Conservation (phyloP, 1,284 basidiomycete genomes). For the Cutaneotrichosporon daszewskae region DNA sequence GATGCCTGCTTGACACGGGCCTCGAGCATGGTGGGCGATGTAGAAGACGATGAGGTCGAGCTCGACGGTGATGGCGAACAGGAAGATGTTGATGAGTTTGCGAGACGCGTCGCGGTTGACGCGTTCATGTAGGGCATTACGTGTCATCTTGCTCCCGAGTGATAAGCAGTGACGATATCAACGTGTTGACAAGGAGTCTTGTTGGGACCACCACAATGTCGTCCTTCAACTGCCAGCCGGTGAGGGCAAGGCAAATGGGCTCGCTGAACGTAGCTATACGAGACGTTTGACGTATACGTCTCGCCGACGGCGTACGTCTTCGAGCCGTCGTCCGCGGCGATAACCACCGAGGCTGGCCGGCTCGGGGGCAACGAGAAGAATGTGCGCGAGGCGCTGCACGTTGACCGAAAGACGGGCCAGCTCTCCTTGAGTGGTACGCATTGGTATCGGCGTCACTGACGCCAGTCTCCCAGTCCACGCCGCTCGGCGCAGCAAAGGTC, state of each 20-base stretch:
- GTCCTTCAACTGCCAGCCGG: conserved; percentile 26
- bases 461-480: conserved; percentile 36
- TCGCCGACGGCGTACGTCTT: conserved; percentile 45
- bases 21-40: conserved; percentile 66
- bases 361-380: conserved; percentile 40
- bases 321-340: conserved; percentile 37
- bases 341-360: not conserved
- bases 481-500: conserved; percentile 48
- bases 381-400: conserved; percentile 44
- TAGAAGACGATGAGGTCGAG: not conserved
- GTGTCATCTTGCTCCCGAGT: too few species aligned
- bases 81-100: conserved; percentile 2
- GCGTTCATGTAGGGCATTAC: conserved; percentile 1
- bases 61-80: not conserved
- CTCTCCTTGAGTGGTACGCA: conserved; percentile 47
- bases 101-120: conserved; percentile 13
- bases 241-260: conserved; percentile 8
- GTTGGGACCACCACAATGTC: conserved; percentile 9
- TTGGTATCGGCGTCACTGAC: not conserved
- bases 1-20: conserved; percentile 77
- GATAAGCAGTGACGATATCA: too few species aligned
- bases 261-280: conserved; percentile 37
- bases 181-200: not conserved
- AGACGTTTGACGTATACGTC: conserved; percentile 48
- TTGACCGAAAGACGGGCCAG: conserved; percentile 45